Base-by-base conservation (phyloP, 371 early-diverging fungal species). In the Apophysomyces variabilis region DNA sequence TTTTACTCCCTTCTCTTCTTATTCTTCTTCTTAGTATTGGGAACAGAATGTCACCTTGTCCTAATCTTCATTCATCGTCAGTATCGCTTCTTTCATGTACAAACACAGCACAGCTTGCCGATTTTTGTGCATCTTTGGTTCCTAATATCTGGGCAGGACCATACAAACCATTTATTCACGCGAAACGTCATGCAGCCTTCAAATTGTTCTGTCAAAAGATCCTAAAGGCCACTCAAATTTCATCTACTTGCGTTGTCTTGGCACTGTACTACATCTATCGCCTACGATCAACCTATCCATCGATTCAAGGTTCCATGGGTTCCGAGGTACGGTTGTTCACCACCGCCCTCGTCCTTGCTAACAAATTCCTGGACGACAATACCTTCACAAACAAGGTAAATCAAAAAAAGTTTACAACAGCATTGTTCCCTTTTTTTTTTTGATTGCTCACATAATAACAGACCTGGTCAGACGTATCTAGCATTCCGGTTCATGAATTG, bases 391-490 rank as follows among this genome's bases (percentile, higher is more conserved):
- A 87, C 63, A 83, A 83, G 82, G 82, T 81, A 70, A 60, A 44
- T 18, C 32, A 59, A 8, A 39, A 62, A 38, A 60, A 60, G 38
- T 39, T 62, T 43, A 44, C 44, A 37, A 38, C 61, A 16, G 43
- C 37, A 21, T 21, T 21, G 16, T 50, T 21, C 6, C n/a, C n/a
- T 64, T 58, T 38, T 65, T 38, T 43, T 41, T 26, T 16, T 26
- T 60, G 12, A 0, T 16, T 58, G 12, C 38, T n/a, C 13, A 36
- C 46, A 63, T 32, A 56, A 18, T 45, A 50, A 46, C 74, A 89
- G 78, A 86, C 90, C 3, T 92, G 92, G 92, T 84, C 89, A 18
- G 84, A 88, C 62, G 88, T 91, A 18, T 87, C 87, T n/a, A 82
- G 80, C 54, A 75, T 92, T 65, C 83, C 88, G 1, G 77, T 90